These are phyloP conservation scores for Excoecaria agallocha DNA, from an alignment of 345 rosid genomes.

Conservation along the genomic window DNA sequence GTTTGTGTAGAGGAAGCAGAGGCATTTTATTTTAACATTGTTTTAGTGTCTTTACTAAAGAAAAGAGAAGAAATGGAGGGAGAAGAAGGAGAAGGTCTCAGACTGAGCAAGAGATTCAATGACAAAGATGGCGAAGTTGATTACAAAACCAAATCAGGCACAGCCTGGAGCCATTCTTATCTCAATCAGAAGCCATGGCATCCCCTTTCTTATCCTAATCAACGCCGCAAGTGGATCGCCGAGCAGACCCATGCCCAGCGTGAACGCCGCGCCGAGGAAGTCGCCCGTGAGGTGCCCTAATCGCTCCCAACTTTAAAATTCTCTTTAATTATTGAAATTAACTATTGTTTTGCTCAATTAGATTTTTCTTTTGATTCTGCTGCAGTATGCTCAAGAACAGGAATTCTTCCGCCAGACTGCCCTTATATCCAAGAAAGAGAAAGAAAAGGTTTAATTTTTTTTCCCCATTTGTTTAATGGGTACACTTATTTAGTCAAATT, in stretches of 20 bases:
- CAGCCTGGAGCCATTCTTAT: constrained; percentile 97
- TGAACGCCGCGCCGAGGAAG: constrained; percentile 68
- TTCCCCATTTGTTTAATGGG: no score
- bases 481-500: no score
- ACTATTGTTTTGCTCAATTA: background rate
- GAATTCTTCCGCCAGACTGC: constrained; percentile 94
- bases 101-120: constrained; percentile 78
- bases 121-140: constrained; percentile 58
- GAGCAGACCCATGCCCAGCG: constrained; percentile 84
- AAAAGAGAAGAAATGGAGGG: constrained; percentile 57
- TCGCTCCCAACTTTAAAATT: background rate
- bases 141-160: constrained; percentile 86
- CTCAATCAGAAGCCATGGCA: constrained; percentile 99
- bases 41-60: background rate
- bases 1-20: no score
- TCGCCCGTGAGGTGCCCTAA: constrained; percentile 70
- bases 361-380: background rate
- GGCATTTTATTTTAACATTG: no score
- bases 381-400: constrained; percentile 93
- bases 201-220: constrained; percentile 97
- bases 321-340: background rate
- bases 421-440: constrained; percentile 88
- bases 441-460: constrained; percentile 68
- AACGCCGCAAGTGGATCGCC: constrained; percentile 99
- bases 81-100: constrained; percentile 67